Evolutionary conservation across 2,329 filamentous ascomycete genomes (phyloP), one percentile per base, ranked within the genome.

Genomic region (Aspergillus caelatus): DNA sequence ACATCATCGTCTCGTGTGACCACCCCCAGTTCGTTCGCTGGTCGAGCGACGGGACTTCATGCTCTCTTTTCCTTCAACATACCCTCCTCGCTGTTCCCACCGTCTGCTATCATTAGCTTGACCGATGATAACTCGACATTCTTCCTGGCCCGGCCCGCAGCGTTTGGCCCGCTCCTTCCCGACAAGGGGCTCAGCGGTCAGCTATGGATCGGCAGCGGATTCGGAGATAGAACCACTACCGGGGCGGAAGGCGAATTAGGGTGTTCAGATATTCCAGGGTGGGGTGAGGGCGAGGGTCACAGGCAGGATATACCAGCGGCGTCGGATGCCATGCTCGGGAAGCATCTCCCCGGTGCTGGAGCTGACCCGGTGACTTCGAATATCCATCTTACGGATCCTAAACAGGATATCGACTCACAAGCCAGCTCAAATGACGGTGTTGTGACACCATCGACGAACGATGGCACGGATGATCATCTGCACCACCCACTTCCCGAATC

Each of bases 61-160:
- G 82, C 85, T 45, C 81, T 92, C 67, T 88, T 92, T 78, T 89
- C 89, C 67, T 91, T 92, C 77, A 88, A 88, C 63, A 84, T 89
- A 6, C 90, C 94, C 0, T 92, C 94, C 67, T 93, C 92, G 23
- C 88, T 99, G 26, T 99, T 99, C 76, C 94, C 94, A 5, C 94
- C 94, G 4, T 97, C 95, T 68, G 95, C 95, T 55, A 91, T 96
- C 72, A 97, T 99, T 76, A 97, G 92, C 77, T 86, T 99, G 65
- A 97, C 94, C 73, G 93, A 98, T 78, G 95, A 99, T 79, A 99
- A 99, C 79, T 97, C 93, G 70, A 99, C 95, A 14, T 96, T 96
- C 70, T 99, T 99, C 80, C 85, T 96, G 61, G 94, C 95, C 50
- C 86, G 95, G 56, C 95, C 95, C 64, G 95, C 95, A 59, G 94